Conservation (phyloP, 2,329 filamentous ascomycete genomes). For the Simplicillium aogashimaense region DNA sequence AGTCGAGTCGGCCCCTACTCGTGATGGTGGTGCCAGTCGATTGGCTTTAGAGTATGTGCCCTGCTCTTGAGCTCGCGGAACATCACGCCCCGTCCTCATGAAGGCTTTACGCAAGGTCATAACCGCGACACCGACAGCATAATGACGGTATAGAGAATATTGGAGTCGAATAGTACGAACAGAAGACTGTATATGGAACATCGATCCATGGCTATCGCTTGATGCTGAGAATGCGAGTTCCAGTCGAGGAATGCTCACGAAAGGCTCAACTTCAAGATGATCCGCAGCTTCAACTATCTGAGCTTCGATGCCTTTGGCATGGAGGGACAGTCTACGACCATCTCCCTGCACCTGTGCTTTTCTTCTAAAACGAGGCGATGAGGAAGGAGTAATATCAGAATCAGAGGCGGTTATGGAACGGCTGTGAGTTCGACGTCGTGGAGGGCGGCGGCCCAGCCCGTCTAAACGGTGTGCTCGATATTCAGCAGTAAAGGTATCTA, state of each 20-base stretch:
- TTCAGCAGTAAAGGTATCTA: slow-evolving; percentile 81
- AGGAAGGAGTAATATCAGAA: slow-evolving; percentile 41
- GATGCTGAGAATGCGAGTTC: slow-evolving; percentile 78
- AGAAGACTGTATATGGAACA: slow-evolving; percentile 79
- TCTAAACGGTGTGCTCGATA: slow-evolving; percentile 78
- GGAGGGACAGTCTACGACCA: slow-evolving; percentile 70
- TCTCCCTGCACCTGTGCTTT: slow-evolving; percentile 54
- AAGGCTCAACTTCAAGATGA: slow-evolving; percentile 75
- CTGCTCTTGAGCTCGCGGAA: slow-evolving; percentile 21
- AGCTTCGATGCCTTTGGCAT: slow-evolving; percentile 75
- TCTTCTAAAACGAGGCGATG: slow-evolving; percentile 32
- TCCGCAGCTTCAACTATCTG: slow-evolving; percentile 85
- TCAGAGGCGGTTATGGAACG: slow-evolving; percentile 60
- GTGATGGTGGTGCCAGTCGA: slow-evolving; percentile 26
- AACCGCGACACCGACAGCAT: slow-evolving; percentile 73
- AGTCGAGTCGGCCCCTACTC: slow-evolving; percentile 20
- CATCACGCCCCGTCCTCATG: slow-evolving; percentile 37
- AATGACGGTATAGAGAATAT: slow-evolving; percentile 91
- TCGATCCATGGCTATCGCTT: slow-evolving; percentile 76
- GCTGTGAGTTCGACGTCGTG: slow-evolving; percentile 65
- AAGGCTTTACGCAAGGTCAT: slow-evolving; percentile 68
- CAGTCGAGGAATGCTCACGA: slow-evolving; percentile 75
- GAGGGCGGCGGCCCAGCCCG: slow-evolving; percentile 43
- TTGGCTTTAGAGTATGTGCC: slow-evolving; percentile 16
- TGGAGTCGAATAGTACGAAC: slow-evolving; percentile 71